phyloP scores from a whole-genome alignment of 805 yeast species.

The Candida boleticola region DNA sequence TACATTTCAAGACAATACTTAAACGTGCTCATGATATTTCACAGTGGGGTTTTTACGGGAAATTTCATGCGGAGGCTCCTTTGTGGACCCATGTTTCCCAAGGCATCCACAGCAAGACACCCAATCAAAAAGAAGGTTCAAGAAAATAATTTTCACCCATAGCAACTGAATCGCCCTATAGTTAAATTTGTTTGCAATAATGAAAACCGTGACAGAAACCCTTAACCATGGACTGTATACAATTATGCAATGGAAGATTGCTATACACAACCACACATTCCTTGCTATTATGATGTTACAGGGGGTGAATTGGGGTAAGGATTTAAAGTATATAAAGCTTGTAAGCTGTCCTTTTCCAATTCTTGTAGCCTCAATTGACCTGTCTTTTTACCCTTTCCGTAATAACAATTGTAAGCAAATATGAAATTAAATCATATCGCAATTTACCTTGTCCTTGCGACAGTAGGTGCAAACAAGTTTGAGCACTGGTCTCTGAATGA shows the following conservation, averaged over 20 bases:
- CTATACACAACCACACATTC: neutral
- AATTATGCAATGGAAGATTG: neutral
- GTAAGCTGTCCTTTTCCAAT: neutral
- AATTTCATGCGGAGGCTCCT: no score
- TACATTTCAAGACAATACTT: no score
- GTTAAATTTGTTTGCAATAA: neutral
- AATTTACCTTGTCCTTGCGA: neutral
- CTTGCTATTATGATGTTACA: neutral
- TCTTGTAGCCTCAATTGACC: neutral
- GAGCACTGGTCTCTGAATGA: slow-evolving; percentile 18
- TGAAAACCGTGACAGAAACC: neutral
- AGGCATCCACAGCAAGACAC: no score
- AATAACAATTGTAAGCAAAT: neutral
- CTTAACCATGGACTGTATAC: neutral
- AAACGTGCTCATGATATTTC: no score
- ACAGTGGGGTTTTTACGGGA: no score
- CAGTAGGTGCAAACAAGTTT: slow-evolving; percentile 4
- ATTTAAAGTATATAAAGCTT: neutral
- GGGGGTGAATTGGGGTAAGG: neutral
- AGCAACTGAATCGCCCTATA: neutral
- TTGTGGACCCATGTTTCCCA: no score
- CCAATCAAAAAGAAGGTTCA: neutral
- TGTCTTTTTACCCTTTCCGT: no score
- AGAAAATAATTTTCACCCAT: neutral
- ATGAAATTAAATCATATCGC: slow-evolving; percentile 1